Evolutionary conservation across 129 eudicot genomes (phyloP).

Genomic region (Scalesia atractyloides): DNA sequence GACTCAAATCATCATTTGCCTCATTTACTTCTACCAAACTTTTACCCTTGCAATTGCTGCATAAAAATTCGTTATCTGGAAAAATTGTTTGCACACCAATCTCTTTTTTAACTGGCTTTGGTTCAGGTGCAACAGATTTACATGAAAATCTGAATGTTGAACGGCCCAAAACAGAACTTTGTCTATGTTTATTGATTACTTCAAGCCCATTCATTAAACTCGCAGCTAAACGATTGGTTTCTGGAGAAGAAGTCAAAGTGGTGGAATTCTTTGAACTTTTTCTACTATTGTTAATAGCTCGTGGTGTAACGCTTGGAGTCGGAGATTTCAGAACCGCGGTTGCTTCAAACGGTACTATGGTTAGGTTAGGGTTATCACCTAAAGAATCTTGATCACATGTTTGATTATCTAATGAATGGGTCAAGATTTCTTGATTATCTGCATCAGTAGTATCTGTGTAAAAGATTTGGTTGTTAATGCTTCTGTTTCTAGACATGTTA

Average conservation of each 20-base stretch:
- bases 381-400: constrained; percentile 15
- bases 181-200: constrained; percentile 59
- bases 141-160: constrained; percentile 83
- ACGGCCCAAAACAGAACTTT: constrained; percentile 60
- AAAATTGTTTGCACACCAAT: constrained; percentile 76
- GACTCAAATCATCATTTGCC: constrained; percentile 38
- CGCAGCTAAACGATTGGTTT: constrained; percentile 78
- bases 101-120: constrained; percentile 54
- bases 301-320: constrained; percentile 71
- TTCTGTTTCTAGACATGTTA: constrained; percentile 50
- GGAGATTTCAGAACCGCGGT: constrained; percentile 68
- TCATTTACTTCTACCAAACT: constrained; percentile 40
- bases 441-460: neutral
- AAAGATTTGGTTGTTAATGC: constrained; percentile 11
- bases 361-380: constrained; percentile 24
- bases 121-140: constrained; percentile 55
- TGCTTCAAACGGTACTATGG: constrained; percentile 48
- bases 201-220: constrained; percentile 87
- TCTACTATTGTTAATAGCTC: constrained; percentile 48
- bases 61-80: constrained; percentile 45
- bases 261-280: constrained; percentile 73
- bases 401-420: constrained; percentile 6
- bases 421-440: constrained; percentile 11
- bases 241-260: constrained; percentile 27
- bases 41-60: constrained; percentile 66